Base-by-base conservation (phyloP, 768 basidiomycete species). In the Mycena pura region DNA sequence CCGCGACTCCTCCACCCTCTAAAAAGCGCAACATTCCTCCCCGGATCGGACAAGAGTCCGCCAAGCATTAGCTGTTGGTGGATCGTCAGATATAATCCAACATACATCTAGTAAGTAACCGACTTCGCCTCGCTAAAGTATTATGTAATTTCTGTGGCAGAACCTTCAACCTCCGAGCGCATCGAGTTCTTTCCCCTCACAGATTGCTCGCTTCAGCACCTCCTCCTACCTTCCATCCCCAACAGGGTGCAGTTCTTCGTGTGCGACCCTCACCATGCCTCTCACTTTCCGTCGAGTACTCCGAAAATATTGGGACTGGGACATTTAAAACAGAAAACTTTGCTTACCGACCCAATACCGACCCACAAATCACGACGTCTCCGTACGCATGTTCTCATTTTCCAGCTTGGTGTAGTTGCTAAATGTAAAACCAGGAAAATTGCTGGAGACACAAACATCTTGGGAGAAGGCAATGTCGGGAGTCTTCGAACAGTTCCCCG, bases 321-420 rank as follows among this genome's bases (percentile, higher is more conserved):
- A 45, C 54, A 36, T 56, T 56, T 9, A 56, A 56, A 56, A 45
- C 44, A 6, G 44, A n/a, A n/a, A n/a, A n/a, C n/a, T n/a, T n/a
- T n/a, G n/a, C n/a, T n/a, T n/a, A n/a, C n/a, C n/a, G n/a, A n/a
- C n/a, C n/a, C n/a, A n/a, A n/a, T n/a, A n/a, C n/a, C n/a, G n/a
- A n/a, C n/a, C n/a, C n/a, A n/a, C n/a, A n/a, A n/a, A n/a, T n/a
- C n/a, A n/a, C n/a, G n/a, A n/a, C n/a, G n/a, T n/a, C n/a, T n/a
- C n/a, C n/a, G n/a, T n/a, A n/a, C n/a, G n/a, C n/a, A n/a, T n/a
- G n/a, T n/a, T n/a, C n/a, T n/a, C n/a, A n/a, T n/a, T n/a, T n/a
- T n/a, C n/a, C n/a, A n/a, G n/a, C n/a, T n/a, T n/a, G n/a, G n/a
- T n/a, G n/a, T n/a, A n/a, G n/a, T n/a, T n/a, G n/a, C n/a, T n/a